Base-by-base conservation (phyloP, 1,284 basidiomycete genomes). In the Spongispora temasekensis region DNA sequence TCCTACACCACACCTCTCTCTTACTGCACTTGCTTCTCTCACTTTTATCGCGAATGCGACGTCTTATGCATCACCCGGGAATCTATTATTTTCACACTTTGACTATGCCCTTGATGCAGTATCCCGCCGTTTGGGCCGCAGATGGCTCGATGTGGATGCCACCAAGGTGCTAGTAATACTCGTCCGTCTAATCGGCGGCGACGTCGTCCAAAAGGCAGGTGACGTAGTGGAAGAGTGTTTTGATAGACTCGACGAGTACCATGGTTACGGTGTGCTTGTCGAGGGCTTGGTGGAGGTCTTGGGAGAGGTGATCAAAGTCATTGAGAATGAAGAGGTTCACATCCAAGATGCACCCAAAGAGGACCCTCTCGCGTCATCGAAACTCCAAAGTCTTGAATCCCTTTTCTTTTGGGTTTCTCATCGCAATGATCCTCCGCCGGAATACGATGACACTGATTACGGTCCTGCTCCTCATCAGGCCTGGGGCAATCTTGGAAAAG, bases 211-310 rank as follows among this genome's bases (percentile, higher is more conserved):
- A 46, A 87, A 89, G 62, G 94, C 95, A 4, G 88, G 90, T 23
- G 95, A 96, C 72, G 87, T 97, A 4, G 93, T 97, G 5, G 95
- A 97, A 72, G 95, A 96, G 74, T 95, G 95, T 63, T 97, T 97
- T 67, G 95, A 97, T 73, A 86, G 94, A 28, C 78, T 97, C 25
- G 95, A 97, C 68, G 93, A 96, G 63, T 97, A 87, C 71, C 95
- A 97, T 73, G 95, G 94, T 12, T 97, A 97, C 75, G 84, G 87
- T 27, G 78, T 90, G 7, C 82, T 97, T 32, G 89, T 97, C 10
- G 91, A 94, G 63, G 90, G 93, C 0, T 79, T 98, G 3, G 82
- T 97, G n/a, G 90, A 92, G 62, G 94, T 93, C n/a, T 78, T 97
- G 64, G 81, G 81, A 31, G 89, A 90, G 68, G 90, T 93, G 3